phyloP scores from a whole-genome alignment of 2,329 filamentous ascomycete species.

The Claviceps digitariae region DNA sequence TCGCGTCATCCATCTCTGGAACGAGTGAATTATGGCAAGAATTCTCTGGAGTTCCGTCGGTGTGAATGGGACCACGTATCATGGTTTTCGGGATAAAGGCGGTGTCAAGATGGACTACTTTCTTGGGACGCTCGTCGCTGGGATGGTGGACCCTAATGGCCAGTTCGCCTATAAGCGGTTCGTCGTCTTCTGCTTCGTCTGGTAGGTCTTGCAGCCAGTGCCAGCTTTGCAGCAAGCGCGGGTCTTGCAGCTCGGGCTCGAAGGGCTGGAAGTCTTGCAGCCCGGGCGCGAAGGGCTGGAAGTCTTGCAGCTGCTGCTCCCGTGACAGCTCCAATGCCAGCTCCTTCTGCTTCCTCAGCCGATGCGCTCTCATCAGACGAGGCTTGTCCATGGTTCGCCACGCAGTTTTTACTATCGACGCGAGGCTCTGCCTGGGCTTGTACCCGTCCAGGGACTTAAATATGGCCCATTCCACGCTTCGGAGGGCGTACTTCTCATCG shows the following conservation, averaged over 20 bases:
- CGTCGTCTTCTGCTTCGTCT: too few species aligned
- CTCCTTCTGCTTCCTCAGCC: not conserved
- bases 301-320: not conserved
- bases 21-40: too few species aligned
- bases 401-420: slow-evolving; percentile 13
- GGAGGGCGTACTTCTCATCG: slow-evolving; percentile 8
- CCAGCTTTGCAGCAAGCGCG: too few species aligned
- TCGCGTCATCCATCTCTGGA: too few species aligned
- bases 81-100: slow-evolving; percentile 3
- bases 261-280: not conserved
- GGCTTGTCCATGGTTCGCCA: slow-evolving; percentile 14
- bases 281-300: too few species aligned
- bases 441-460: slow-evolving; percentile 16
- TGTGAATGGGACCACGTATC: not conserved
- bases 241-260: too few species aligned
- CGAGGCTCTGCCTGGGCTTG: slow-evolving; percentile 15
- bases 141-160: slow-evolving; percentile 6
- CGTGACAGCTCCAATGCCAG: too few species aligned
- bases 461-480: slow-evolving; percentile 18
- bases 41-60: too few species aligned
- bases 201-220: not conserved
- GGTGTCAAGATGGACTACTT: slow-evolving; percentile 3
- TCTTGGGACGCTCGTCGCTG: not conserved
- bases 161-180: not conserved
- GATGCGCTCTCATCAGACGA: not conserved